phyloP scores from a whole-genome alignment of 768 basidiomycete species.

The Boletus edulis region DNA sequence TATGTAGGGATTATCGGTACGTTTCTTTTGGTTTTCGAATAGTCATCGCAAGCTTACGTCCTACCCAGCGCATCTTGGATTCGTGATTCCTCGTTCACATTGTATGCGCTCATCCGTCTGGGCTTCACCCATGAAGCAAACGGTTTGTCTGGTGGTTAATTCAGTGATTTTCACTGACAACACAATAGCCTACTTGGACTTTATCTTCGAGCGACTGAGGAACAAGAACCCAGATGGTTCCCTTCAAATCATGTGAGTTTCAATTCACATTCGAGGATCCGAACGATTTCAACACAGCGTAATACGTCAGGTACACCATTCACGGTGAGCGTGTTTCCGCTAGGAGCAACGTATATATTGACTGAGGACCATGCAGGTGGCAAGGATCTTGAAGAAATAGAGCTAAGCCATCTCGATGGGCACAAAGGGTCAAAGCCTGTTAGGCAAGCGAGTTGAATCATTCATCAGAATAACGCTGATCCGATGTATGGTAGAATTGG shows the following conservation, averaged over 20 bases:
- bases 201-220: conserved; percentile 80
- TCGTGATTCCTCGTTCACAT: conserved; percentile 93
- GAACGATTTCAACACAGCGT: neutral
- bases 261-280: neutral
- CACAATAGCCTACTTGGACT: conserved; percentile 77
- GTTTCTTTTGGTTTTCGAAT: neutral
- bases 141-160: conserved; percentile 41
- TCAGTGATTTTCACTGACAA: neutral
- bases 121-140: conserved; percentile 94
- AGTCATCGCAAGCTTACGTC: neutral
- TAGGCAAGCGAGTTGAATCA: conserved; percentile 35
- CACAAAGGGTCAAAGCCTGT: conserved; percentile 85
- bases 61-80: conserved; percentile 75
- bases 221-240: conserved; percentile 88
- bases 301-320: conserved; percentile 68
- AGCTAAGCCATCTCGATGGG: conserved; percentile 84
- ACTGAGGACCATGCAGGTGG: conserved; percentile 40
- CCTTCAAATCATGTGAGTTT: conserved; percentile 80
- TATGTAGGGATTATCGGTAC: conserved; percentile 61
- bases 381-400: conserved; percentile 81
- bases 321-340: conserved; percentile 52
- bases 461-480: conserved; percentile 3
- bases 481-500: conserved; percentile 55
- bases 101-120: conserved; percentile 90
- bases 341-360: neutral